Evolutionary conservation across 2,329 filamentous ascomycete genomes (phyloP), one percentile per base, ranked within the genome.

Genomic region (Hymenotorrendiella dingleyae): DNA sequence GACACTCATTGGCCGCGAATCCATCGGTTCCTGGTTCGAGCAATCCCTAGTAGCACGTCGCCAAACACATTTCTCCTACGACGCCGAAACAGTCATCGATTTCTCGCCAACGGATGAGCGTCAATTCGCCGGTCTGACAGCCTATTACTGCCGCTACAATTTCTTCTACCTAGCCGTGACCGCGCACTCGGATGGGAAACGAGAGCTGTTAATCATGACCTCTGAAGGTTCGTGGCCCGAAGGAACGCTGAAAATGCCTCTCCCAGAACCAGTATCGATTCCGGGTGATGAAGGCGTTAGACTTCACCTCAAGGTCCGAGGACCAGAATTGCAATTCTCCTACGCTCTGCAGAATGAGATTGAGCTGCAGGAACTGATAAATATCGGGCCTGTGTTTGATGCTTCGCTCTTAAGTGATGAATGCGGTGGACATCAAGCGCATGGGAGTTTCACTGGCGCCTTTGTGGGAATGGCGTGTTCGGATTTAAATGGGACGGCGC

Each of bases 151-250:
- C 54, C 74, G 77, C 3, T 81, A 67, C 63, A 82, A 82, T 60
- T 82, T 80, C 61, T 81, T 79, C 64, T 82, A 81, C 51, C 65
- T 82, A 5, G 69, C 74, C 0, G 72, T 82, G 2, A 76, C 76
- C 3, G 76, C 76, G 0, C 62, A 76, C 52, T 63, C 70, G 0
- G 70, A 78, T 41, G 76, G 76, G 1, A 64, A 72, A 47, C 69
- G 78, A 8, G 77, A 82, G 57, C 63, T 82, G 6, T 67, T 78
- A 12, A 69, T 81, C 43, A 59, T 78, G 55, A 67, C 65, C 16
- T 80, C 76, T 0, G 74, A 81, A 52, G 70, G 64, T 0, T 78
- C 75, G 0, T 80, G 64, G 61, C 77, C 77, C 0, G 63, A 71
- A 4, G 71, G 74, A 3, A 60, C 64, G 5, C 66, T 82, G 4